Evolutionary conservation across 768 basidiomycete genomes (phyloP).

Genomic region (Tricholoma sp.): DNA sequence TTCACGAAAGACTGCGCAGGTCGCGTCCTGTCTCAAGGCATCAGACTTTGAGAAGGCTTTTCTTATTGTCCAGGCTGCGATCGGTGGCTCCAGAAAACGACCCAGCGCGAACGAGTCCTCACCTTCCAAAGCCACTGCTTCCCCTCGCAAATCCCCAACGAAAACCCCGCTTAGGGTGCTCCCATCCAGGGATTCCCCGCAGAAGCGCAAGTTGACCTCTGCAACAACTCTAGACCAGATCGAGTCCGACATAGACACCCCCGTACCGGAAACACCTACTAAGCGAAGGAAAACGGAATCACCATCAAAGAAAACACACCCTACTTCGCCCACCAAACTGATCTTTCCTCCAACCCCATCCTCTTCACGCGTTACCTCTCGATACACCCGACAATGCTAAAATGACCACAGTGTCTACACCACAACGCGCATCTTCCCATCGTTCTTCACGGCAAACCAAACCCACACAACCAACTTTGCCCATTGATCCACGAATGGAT

Average conservation of each 20-base stretch:
- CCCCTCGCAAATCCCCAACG: constrained; percentile 18
- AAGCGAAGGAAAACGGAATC: constrained; percentile 33
- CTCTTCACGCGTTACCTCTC: constrained; percentile 10
- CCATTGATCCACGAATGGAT: constrained; percentile 4
- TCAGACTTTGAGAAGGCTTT: constrained; percentile 27
- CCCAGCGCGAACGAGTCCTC: constrained; percentile 7
- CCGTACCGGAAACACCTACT: constrained; percentile 35
- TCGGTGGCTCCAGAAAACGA: constrained; percentile 16
- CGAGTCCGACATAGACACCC: constrained; percentile 22
- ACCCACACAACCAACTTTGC: background rate
- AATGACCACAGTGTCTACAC: background rate
- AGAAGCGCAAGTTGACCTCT: constrained; percentile 26
- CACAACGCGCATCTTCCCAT: background rate
- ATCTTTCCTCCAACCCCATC: constrained; percentile 9
- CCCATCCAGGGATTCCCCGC: constrained; percentile 32
- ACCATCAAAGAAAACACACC: constrained; percentile 12
- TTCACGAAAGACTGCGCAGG: constrained; percentile 25
- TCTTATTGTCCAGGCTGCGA: constrained; percentile 19
- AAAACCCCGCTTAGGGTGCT: constrained; percentile 23
- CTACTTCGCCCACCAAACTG: background rate
- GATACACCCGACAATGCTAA: background rate
- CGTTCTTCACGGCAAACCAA: background rate
- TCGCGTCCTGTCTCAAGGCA: constrained; percentile 27
- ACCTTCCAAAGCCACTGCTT: constrained; percentile 15
- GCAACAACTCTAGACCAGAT: constrained; percentile 1